Percentiles rank a stretch among this genome's conserved stretches.
Evolutionary conservation across 1,139 yeast species (phyloP).

Genomic region (Scheffersomyces segobiensis): DNA sequence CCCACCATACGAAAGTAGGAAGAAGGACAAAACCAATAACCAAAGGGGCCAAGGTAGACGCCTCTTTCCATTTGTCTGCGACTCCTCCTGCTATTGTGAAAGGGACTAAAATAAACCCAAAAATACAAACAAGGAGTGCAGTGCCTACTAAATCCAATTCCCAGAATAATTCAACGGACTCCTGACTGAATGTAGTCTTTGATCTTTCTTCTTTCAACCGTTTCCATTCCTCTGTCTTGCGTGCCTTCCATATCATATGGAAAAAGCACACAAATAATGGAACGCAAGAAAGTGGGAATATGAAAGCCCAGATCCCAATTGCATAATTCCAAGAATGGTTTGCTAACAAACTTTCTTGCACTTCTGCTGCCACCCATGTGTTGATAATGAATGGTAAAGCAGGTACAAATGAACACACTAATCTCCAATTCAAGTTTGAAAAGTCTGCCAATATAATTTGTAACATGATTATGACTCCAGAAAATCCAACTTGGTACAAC

Average conservation of each 20-base stretch:
- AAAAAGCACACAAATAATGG: constrained; percentile 56
- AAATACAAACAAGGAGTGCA: constrained; percentile 45
- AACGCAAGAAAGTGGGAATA: constrained; percentile 62
- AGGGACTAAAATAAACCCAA: constrained; percentile 60
- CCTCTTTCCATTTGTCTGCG: constrained; percentile 50
- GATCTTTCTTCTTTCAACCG: constrained; percentile 19
- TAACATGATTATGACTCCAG: constrained; percentile 59
- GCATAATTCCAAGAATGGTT: constrained; percentile 65
- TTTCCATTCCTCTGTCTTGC: constrained; percentile 47
- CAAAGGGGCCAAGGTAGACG: constrained; percentile 57
- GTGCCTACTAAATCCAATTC: constrained; percentile 58
- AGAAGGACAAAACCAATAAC: constrained; percentile 60
- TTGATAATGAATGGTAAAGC: constrained; percentile 72
- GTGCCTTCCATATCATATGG: constrained; percentile 60
- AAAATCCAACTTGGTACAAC: constrained; percentile 67
- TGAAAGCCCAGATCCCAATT: constrained; percentile 80
- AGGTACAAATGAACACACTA: constrained; percentile 61
- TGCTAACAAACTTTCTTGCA: constrained; percentile 25
- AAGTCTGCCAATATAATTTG: constrained; percentile 64
- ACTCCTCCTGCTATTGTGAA: constrained; percentile 60
- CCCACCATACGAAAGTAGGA: constrained; percentile 59
- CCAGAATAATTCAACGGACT: constrained; percentile 36
- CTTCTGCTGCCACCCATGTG: constrained; percentile 72
- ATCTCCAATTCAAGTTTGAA: constrained; percentile 70
- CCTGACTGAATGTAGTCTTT: constrained; percentile 2